These are phyloP conservation scores for Microsporum ferrugineum DNA, from an alignment of 2,329 filamentous ascomycete species.

Conservation along the genomic window DNA sequence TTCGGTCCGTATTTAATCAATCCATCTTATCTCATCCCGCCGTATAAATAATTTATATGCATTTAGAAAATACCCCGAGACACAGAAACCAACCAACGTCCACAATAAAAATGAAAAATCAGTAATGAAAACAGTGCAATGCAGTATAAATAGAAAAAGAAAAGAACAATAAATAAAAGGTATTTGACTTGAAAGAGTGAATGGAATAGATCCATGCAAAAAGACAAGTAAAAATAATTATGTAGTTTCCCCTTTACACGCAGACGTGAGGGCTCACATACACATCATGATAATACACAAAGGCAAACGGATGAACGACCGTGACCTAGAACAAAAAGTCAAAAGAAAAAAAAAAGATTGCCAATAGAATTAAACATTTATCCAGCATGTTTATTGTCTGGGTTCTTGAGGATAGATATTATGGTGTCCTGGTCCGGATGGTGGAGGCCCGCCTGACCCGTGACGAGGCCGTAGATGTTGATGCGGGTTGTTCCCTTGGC, in stretches of 20 bases:
- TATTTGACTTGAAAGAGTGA: neutral
- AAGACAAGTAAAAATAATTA: neutral
- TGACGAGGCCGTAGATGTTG: conserved; percentile 6
- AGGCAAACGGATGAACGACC: neutral
- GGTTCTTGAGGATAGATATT: conserved; percentile 8
- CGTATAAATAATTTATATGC: neutral
- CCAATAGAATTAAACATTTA: neutral
- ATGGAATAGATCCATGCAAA: neutral
- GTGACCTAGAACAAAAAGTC: neutral
- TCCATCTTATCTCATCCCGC: neutral
- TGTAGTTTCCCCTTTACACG: neutral
- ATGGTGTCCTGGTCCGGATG: conserved; percentile 5
- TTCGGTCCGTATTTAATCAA: neutral
- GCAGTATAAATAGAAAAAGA: neutral
- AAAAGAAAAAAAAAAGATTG: neutral
- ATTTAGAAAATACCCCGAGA: neutral
- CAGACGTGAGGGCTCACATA: neutral
- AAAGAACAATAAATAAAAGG: neutral
- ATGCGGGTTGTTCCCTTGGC: neutral
- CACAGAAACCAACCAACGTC: neutral
- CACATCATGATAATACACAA: neutral
- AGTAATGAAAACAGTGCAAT: neutral
- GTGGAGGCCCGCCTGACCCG: conserved; percentile 2
- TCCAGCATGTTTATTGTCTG: conserved; percentile 2
- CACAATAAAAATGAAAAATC: neutral